A percentile compares a stretch with the other conserved stretches of the same genome.
These are phyloP conservation scores for Clitopilus hobsonii DNA, from an alignment of 768 basidiomycete genomes.

Conservation along the genomic window DNA sequence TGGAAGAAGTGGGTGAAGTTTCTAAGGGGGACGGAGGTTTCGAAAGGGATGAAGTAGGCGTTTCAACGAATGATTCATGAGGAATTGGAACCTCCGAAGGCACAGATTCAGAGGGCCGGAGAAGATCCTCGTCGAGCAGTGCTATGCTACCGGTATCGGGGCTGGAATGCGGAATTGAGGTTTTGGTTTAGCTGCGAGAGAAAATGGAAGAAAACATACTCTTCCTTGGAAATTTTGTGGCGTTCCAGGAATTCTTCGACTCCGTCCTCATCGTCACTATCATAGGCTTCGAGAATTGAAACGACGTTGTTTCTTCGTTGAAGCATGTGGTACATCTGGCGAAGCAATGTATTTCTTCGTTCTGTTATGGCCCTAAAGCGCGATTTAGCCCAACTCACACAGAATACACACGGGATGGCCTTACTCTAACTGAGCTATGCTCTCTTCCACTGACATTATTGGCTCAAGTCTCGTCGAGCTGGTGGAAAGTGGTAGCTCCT, in stretches of 20 bases:
- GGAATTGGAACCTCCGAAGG: not conserved
- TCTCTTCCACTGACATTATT: not conserved
- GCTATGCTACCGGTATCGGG: slow-evolving; percentile 36
- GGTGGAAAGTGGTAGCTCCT: not conserved
- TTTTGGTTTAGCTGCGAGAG: not conserved
- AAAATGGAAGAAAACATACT: slow-evolving; percentile 23
- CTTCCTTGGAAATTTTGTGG: slow-evolving; percentile 50
- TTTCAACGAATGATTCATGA: slow-evolving; percentile 18
- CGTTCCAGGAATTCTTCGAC: slow-evolving; percentile 49
- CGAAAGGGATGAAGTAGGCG: not conserved
- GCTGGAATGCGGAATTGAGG: slow-evolving; percentile 21
- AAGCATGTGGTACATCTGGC: slow-evolving; percentile 67
- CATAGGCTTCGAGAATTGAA: slow-evolving; percentile 25
- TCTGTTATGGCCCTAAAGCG: slow-evolving; percentile 53
- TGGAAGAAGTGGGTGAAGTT: not conserved
- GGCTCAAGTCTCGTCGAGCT: not conserved
- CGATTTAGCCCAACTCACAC: not conserved
- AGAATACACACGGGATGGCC: not conserved
- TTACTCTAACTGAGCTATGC: not conserved
- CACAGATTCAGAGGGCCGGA: not conserved
- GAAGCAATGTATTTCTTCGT: slow-evolving; percentile 66
- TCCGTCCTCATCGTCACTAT: slow-evolving; percentile 37
- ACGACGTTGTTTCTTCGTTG: slow-evolving; percentile 45
- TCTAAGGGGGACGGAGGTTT: not conserved
- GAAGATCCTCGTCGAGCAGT: slow-evolving; percentile 23